phyloP scores from a whole-genome alignment of 495 filamentous ascomycete species.

The Annulohypoxylon bovei region DNA sequence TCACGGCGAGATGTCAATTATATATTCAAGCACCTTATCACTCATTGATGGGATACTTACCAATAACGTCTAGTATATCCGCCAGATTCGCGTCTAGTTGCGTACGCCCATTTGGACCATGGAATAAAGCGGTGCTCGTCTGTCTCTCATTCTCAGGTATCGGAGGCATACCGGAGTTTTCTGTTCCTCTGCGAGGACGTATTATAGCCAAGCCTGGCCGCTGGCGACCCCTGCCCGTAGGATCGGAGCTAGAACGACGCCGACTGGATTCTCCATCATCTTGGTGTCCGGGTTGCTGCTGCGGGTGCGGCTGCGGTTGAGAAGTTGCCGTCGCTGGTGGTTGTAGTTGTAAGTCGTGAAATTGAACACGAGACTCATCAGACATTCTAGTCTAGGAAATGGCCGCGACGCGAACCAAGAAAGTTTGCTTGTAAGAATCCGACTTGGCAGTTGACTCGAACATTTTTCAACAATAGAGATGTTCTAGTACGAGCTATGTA shows the following conservation, averaged over 20 bases:
- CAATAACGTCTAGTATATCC: constrained; percentile 76
- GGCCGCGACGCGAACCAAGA: constrained; percentile 11
- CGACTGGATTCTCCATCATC: constrained; percentile 13
- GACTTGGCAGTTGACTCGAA: constrained; percentile 15
- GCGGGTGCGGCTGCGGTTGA: neutral
- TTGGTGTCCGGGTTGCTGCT: neutral
- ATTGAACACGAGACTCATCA: constrained; percentile 25
- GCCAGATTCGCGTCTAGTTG: constrained; percentile 70
- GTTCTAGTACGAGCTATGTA: constrained; percentile 5
- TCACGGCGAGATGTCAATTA: constrained; percentile 5
- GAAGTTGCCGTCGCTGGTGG: constrained; percentile 15
- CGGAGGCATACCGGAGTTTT: constrained; percentile 18
- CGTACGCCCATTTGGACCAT: constrained; percentile 41
- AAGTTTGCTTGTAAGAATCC: constrained; percentile 7
- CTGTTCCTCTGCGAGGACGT: constrained; percentile 37
- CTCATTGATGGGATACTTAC: constrained; percentile 53
- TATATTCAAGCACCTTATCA: neutral
- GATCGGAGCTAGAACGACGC: constrained; percentile 45
- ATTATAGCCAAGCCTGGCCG: constrained; percentile 36
- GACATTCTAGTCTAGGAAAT: constrained; percentile 31
- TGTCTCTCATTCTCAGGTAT: constrained; percentile 32
- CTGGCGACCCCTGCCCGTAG: constrained; percentile 34
- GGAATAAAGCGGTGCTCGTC: constrained; percentile 46
- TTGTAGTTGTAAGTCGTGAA: constrained; percentile 27
- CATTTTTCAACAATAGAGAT: constrained; percentile 22